These are phyloP conservation scores for Globisporangium rhizosaccharum DNA, from an alignment of 352 stramenopile genomes.

Conservation along the genomic window DNA sequence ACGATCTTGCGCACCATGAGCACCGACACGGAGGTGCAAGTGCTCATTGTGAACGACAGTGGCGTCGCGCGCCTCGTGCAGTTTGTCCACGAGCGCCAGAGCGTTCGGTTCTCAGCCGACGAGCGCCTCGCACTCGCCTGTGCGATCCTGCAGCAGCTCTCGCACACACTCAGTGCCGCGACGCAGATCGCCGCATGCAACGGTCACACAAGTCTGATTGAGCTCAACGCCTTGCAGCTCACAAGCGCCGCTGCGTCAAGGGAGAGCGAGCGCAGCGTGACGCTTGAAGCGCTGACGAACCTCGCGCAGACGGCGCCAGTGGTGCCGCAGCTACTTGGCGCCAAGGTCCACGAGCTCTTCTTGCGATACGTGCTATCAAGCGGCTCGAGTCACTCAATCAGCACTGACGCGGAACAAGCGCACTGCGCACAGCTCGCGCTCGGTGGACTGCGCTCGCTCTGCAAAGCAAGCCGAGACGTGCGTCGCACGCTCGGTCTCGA, in stretches of 20 bases:
- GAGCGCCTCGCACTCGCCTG: slow-evolving; percentile 37
- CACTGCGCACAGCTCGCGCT: slow-evolving; percentile 20
- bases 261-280: slow-evolving; percentile 18
- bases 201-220: slow-evolving; percentile 34
- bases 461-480: slow-evolving; percentile 25
- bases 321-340: slow-evolving; percentile 20
- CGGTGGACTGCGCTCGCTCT: slow-evolving; percentile 30
- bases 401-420: background rate
- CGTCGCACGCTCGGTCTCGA: slow-evolving; percentile 23
- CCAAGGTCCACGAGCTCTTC: slow-evolving; percentile 47
- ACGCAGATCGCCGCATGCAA: slow-evolving; percentile 31
- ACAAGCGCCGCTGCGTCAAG: background rate
- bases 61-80: slow-evolving; percentile 38
- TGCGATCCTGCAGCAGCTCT: slow-evolving; percentile 41
- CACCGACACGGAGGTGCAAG: slow-evolving; percentile 60
- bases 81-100: slow-evolving; percentile 38
- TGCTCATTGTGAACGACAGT: slow-evolving; percentile 40
- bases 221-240: slow-evolving; percentile 32
- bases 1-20: slow-evolving; percentile 45
- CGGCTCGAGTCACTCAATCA: background rate
- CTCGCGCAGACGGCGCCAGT: slow-evolving; percentile 22
- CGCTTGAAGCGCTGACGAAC: slow-evolving; percentile 47
- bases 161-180: slow-evolving; percentile 21
- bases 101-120: slow-evolving; percentile 16
- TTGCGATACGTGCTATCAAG: slow-evolving; percentile 25